Conservation (phyloP, 352 stramenopile genomes). For the Phytophthora syringae region DNA sequence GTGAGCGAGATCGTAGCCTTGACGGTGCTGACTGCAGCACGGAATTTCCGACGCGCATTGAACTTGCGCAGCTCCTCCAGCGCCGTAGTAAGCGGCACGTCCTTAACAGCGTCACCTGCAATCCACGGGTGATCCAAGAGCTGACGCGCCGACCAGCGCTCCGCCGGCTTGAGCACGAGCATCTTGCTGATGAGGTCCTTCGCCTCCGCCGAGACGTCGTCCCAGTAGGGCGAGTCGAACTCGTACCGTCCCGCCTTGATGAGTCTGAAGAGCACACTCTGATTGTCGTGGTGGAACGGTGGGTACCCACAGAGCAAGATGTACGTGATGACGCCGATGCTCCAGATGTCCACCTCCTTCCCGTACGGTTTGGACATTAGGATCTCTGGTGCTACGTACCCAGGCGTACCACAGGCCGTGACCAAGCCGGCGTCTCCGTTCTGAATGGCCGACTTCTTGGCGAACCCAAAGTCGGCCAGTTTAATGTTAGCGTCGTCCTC, state of each 20-base stretch:
- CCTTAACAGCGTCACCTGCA: constrained; percentile 61
- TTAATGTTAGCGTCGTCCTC: constrained; percentile 86
- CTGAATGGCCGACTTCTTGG: constrained; percentile 70
- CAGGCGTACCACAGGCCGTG: constrained; percentile 75
- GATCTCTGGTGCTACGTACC: constrained; percentile 86
- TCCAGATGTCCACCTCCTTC: constrained; percentile 89
- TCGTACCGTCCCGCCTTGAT: constrained; percentile 76
- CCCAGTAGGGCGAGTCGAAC: constrained; percentile 86
- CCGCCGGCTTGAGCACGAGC: constrained; percentile 84
- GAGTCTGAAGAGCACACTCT: constrained; percentile 80
- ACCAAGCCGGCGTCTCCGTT: constrained; percentile 53
- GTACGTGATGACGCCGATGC: constrained; percentile 91
- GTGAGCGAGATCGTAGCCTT: constrained; percentile 84
- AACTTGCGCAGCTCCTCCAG: constrained; percentile 92
- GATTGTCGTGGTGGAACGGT: constrained; percentile 93
- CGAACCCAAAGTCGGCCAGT: constrained; percentile 84
- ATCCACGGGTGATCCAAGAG: constrained; percentile 92
- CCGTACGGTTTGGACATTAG: constrained; percentile 75
- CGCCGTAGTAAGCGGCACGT: constrained; percentile 85
- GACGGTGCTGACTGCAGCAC: constrained; percentile 92
- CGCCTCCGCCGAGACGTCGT: constrained; percentile 71
- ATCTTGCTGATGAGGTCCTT: constrained; percentile 92
- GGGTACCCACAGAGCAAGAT: constrained; percentile 86
- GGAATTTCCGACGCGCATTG: constrained; percentile 95
- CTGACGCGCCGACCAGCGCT: constrained; percentile 80